Evolutionary conservation across 129 eudicot species (phyloP).

Genomic region (Ambrosia artemisiifolia): DNA sequence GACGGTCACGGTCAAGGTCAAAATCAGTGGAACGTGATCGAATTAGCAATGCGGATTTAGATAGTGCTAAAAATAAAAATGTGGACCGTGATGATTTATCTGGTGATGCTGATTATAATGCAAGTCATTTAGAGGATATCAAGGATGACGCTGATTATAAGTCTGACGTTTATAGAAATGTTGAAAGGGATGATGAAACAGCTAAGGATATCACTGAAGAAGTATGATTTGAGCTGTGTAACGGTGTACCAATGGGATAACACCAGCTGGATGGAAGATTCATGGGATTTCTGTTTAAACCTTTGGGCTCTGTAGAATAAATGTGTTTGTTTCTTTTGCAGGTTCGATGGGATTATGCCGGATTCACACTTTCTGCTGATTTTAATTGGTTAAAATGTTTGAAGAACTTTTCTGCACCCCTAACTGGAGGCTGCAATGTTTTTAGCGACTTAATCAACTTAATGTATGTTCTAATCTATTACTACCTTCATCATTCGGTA

Average conservation of each 20-base stretch:
- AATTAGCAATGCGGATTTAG: slow-evolving; percentile 18
- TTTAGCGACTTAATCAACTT: slow-evolving; percentile 53
- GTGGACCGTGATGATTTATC: slow-evolving; percentile 28
- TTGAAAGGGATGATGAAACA: slow-evolving; percentile 27
- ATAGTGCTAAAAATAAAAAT: slow-evolving; percentile 23
- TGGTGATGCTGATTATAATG: slow-evolving; percentile 34
- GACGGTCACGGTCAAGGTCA: slow-evolving; percentile 65
- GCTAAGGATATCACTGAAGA: slow-evolving; percentile 27
- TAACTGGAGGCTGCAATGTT: slow-evolving; percentile 43
- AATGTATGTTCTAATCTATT: slow-evolving; percentile 53
- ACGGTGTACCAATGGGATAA: slow-evolving; percentile 6
- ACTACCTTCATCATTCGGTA: slow-evolving; percentile 53
- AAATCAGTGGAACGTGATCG: slow-evolving; percentile 45
- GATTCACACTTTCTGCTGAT: slow-evolving; percentile 33
- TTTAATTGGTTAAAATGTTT: slow-evolving; percentile 36
- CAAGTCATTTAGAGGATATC: slow-evolving; percentile 4
- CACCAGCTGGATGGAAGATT: slow-evolving; percentile 24
- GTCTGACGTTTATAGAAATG: slow-evolving; percentile 9
- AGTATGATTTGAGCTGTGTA: slow-evolving; percentile 20
- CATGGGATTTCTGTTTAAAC: slow-evolving; percentile 22
- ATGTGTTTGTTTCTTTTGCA: slow-evolving; percentile 58
- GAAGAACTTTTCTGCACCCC: slow-evolving; percentile 36
- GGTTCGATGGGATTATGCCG: slow-evolving; percentile 40
- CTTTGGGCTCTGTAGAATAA: slow-evolving; percentile 42
- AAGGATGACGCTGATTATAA: slow-evolving; percentile 33